phyloP scores from a whole-genome alignment of 805 yeast genomes.

The Wickerhamomyces queroliae region DNA sequence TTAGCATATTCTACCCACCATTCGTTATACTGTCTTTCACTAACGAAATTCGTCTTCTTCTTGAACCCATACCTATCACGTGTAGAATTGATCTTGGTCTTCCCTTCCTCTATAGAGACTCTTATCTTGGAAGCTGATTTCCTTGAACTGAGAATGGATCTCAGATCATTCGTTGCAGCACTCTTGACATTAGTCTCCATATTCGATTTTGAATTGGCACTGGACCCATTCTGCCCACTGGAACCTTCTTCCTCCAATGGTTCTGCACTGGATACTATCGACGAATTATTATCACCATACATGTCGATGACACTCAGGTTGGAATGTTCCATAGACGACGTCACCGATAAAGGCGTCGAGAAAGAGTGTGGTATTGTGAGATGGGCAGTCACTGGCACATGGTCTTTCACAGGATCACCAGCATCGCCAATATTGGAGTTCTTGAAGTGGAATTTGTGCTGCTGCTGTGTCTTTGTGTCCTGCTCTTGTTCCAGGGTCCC shows the following conservation, averaged over 20 bases:
- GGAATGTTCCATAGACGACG: conserved; percentile 17
- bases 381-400: neutral
- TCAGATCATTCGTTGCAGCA: conserved; percentile 1
- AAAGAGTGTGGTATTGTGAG: neutral
- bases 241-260: neutral
- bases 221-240: conserved; percentile 8
- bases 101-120: conserved; percentile 8
- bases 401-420: neutral
- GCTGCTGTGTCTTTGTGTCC: neutral
- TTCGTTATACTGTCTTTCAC: conserved; percentile 51
- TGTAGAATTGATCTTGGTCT: conserved; percentile 7
- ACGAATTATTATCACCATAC: conserved; percentile 24
- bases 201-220: neutral
- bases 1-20: conserved; percentile 74
- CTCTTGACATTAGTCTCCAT: neutral
- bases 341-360: neutral
- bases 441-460: neutral
- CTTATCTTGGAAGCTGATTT: conserved; percentile 9
- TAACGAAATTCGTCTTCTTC: conserved; percentile 50
- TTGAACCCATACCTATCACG: conserved; percentile 86
- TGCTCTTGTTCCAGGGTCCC: neutral
- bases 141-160: conserved; percentile 6
- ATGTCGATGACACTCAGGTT: conserved; percentile 31
- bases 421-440: neutral
- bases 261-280: conserved; percentile 3